Base-by-base conservation (phyloP, 2,329 filamentous ascomycete genomes). In the Ophiobolus disseminans region DNA sequence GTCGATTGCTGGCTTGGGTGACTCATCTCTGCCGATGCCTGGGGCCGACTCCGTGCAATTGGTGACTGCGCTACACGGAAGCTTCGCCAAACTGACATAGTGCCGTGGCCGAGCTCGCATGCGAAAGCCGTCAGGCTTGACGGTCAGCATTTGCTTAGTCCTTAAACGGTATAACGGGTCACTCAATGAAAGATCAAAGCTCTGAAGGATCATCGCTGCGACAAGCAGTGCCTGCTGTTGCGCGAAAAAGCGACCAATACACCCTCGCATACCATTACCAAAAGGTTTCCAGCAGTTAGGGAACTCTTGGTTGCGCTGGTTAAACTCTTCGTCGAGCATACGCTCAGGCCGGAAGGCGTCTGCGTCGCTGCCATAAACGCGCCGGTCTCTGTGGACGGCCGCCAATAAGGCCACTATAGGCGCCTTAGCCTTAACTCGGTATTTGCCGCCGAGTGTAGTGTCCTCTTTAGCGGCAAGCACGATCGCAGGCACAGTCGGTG, bases 201-300 rank as follows among this genome's bases (percentile, higher is more conserved):
- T 72, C 53, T 79, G 76, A 13, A 78, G 53, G 11, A 78, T 65
- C 46, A 77, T 72, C 0, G 73, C 75, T 35, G 72, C 63, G n/a
- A 71, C 70, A 21, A 83, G 66, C 3, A 82, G 55, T 2, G 76
- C 73, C 50, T 83, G 80, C 57, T 83, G 81, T 78, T 78, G 81
- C 0, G 80, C 80, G 45, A 84, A 83, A 0, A 78, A 72, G 1
- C 80, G 70, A 4, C 81, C 80, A 23, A 83, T 82, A 48, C 81
- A 84, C 13, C 67, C 78, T 19, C 81, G 70, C 60, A 78, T 72
- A 1, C 80, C 81, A 25, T 77, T 83, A 1, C 81, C 81, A 50
- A 83, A 83, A 0, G 81, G 81, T 58, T 82, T 83, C 80, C 61
- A 79, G 57, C 65, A 67, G 34, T 75, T 72, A 5, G 73, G 71